Evolutionary conservation across 2,329 filamentous ascomycete species (phyloP), one percentile per base, ranked within the genome.

Genomic region (Stagonosporopsis rhizophila): DNA sequence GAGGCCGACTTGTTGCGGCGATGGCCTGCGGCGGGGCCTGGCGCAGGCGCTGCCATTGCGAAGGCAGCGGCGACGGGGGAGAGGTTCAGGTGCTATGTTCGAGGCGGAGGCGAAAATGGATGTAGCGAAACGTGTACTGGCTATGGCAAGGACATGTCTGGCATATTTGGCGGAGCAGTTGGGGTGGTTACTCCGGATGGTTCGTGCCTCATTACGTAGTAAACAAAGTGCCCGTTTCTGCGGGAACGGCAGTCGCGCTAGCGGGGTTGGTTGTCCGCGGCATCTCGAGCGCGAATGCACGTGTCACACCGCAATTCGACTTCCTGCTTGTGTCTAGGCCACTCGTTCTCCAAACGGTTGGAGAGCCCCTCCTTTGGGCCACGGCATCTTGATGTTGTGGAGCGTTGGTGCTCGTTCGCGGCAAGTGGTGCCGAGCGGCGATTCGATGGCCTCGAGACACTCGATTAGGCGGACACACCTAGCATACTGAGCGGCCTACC

Each of bases 1-100:
- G 71, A 66, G 39, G 82, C 75, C 53, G 76, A 77, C 63, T 75
- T 77, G 68, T 76, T 74, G 54, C 76, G 75, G 50, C 70, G 64
- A 54, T 78, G 75, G 37, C 71, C 70, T 40, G 66, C 53, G 39
- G 63, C 52, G 42, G 66, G 66, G 44, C 60, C 60, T 30, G 68
- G 62, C 54, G 59, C 52, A 37, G 60, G 60, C 59, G 65, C 64
- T 56, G 68, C 64, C 68, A 69, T 72, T 49, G 47, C 50, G 58
- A 53, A 25, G 52, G 55, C 55, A 53, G 55, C 55, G 27, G 55
- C 50, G 46, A 47, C 41, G 6, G 38, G 44, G n/a, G 22, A 19
- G 19, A 27, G 23, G 11, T 37, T 42, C 47, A 42, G 48, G 47
- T 48, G 53, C 48, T 42, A 44, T 48, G 32, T 15, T 44, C 30